A percentile compares a stretch with the other conserved stretches of the same genome.
phyloP scores from a whole-genome alignment of 2,329 filamentous ascomycete genomes.

The Fusarium pseudoanthophilum region DNA sequence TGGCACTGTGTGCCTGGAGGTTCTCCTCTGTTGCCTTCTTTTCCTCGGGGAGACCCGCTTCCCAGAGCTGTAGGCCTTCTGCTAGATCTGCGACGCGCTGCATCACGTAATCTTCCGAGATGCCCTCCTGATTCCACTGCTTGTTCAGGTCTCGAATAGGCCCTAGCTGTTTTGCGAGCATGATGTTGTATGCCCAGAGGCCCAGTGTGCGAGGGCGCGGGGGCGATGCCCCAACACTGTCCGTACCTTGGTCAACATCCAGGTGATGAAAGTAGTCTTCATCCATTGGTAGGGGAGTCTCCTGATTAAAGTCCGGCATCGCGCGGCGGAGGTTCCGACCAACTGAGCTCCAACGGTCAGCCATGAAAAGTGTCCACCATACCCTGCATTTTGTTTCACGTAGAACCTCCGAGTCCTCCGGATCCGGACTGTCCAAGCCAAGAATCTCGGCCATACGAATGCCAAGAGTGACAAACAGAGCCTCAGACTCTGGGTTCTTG shows the following conservation, averaged over 20 bases:
- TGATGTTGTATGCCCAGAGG: constrained; percentile 15
- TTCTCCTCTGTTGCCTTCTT: constrained; percentile 12
- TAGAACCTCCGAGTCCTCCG: background rate
- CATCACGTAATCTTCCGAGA: constrained; percentile 4
- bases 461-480: constrained; percentile 3
- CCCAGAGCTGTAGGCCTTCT: background rate
- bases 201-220: background rate
- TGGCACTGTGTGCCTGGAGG: background rate
- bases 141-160: constrained; percentile 6
- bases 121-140: constrained; percentile 3
- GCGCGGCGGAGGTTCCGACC: constrained; percentile 10
- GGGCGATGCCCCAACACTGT: background rate
- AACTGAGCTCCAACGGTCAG: constrained; percentile 11
- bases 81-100: constrained; percentile 6
- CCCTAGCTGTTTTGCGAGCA: constrained; percentile 5
- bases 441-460: constrained; percentile 13
- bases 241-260: background rate
- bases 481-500: constrained; percentile 12
- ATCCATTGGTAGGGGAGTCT: constrained; percentile 11
- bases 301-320: constrained; percentile 10
- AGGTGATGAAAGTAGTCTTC: constrained; percentile 5
- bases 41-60: background rate
- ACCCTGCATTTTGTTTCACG: constrained; percentile 17
- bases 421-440: background rate
- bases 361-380: constrained; percentile 14